Percentiles rank a stretch among this genome's conserved stretches.
Conservation (phyloP, 2,329 filamentous ascomycete species). For the Aspergillus sojae region DNA sequence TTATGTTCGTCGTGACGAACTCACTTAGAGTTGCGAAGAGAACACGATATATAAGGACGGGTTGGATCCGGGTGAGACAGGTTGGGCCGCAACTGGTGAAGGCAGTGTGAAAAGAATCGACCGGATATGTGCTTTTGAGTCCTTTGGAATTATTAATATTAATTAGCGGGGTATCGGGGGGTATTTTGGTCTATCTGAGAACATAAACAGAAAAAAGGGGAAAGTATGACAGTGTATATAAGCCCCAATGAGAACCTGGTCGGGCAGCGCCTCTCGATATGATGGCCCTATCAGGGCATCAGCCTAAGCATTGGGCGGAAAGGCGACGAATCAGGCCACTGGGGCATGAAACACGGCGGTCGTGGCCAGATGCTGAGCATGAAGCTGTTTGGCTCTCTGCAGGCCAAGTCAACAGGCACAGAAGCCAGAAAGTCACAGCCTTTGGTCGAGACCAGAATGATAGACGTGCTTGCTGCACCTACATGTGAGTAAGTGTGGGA, state of each 20-base stretch:
- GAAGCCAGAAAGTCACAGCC: conserved; percentile 8
- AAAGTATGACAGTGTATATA: conserved; percentile 15
- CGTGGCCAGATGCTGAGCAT: conserved; percentile 18
- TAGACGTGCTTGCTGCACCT: neutral
- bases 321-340: conserved; percentile 24
- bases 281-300: conserved; percentile 25
- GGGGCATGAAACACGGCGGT: conserved; percentile 18
- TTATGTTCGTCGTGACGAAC: conserved; percentile 22
- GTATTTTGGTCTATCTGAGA: neutral
- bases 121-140: neutral
- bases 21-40: conserved; percentile 20
- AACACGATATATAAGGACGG: conserved; percentile 7
- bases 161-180: conserved; percentile 10
- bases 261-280: conserved; percentile 24
- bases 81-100: conserved; percentile 1
- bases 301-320: conserved; percentile 26
- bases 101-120: conserved; percentile 3
- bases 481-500: conserved; percentile 6
- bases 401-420: conserved; percentile 19
- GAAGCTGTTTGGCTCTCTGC: conserved; percentile 18
- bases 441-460: conserved; percentile 6
- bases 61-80: neutral
- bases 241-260: conserved; percentile 20
- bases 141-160: conserved; percentile 10
- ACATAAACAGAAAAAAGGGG: conserved; percentile 13